phyloP scores from a whole-genome alignment of 2,329 filamentous ascomycete genomes.

The Fusarium dlaminii region DNA sequence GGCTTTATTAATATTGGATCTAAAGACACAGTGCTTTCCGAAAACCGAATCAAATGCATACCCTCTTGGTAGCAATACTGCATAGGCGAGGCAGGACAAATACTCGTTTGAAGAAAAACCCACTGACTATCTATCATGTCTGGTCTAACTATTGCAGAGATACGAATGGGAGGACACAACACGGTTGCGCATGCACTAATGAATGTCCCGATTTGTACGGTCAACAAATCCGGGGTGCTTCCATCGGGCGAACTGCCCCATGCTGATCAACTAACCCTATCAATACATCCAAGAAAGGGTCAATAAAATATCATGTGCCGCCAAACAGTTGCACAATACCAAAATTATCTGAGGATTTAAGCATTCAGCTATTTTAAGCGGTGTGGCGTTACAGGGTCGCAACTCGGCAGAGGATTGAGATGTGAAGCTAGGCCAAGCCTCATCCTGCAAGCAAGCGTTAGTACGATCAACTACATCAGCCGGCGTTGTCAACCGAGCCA shows the following conservation, averaged over 20 bases:
- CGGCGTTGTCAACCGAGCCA: slow-evolving; percentile 36
- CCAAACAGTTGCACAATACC: neutral
- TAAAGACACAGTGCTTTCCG: neutral
- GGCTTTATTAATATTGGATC: neutral
- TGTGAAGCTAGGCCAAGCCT: slow-evolving; percentile 23
- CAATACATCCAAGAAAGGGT: neutral
- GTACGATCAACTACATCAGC: slow-evolving; percentile 11
- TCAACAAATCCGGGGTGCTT: neutral
- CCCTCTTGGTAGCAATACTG: neutral
- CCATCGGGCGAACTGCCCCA: neutral
- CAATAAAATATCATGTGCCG: neutral
- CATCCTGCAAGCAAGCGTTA: slow-evolving; percentile 29
- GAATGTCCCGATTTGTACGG: neutral
- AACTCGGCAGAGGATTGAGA: slow-evolving; percentile 14
- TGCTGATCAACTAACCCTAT: neutral
- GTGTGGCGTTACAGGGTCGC: slow-evolving; percentile 20
- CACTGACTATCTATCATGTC: neutral
- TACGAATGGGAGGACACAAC: neutral
- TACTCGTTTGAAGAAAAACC: neutral
- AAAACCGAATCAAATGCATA: neutral
- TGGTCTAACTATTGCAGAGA: neutral
- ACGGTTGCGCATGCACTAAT: neutral
- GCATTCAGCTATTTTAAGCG: slow-evolving; percentile 16
- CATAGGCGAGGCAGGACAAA: neutral
- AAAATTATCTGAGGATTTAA: neutral